phyloP scores from a whole-genome alignment of 192 early-diverging fungal genomes.

The Martensiomyces pterosporus region DNA sequence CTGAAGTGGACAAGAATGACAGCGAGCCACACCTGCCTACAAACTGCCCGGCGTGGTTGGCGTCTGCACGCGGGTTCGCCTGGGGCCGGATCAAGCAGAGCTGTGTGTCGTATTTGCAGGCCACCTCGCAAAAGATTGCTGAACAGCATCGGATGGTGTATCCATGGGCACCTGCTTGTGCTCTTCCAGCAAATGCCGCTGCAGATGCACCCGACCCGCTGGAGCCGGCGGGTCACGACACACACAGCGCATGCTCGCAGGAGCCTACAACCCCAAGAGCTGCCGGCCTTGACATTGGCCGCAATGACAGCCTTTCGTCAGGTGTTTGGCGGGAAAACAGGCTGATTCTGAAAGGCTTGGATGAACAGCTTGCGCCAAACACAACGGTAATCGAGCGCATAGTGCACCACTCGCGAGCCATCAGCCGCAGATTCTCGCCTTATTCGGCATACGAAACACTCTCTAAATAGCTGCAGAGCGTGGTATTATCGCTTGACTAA shows the following conservation, averaged over 20 bases:
- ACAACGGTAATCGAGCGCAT: slow-evolving; percentile 37
- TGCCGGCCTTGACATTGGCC: no score
- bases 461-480: no score
- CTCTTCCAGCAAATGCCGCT: no score
- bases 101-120: slow-evolving; percentile 24
- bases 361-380: slow-evolving; percentile 7
- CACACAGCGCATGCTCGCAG: no score
- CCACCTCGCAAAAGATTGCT: slow-evolving; percentile 22
- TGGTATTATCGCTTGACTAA: no score
- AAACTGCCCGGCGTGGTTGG: slow-evolving; percentile 32
- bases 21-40: slow-evolving; percentile 6
- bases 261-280: no score
- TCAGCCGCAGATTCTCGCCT: slow-evolving; percentile 24
- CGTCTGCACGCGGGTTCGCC: slow-evolving; percentile 25
- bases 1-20: no score
- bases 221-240: no score
- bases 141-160: slow-evolving; percentile 22
- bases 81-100: slow-evolving; percentile 43
- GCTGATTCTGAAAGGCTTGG: slow-evolving; percentile 8
- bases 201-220: no score
- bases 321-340: slow-evolving; percentile 17
- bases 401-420: slow-evolving; percentile 27
- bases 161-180: slow-evolving; percentile 34
- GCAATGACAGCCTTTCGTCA: no score
- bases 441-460: slow-evolving; percentile 13